These are phyloP conservation scores for Debaryomycetaceae sp. DNA, from an alignment of 1,139 yeast species.

Conservation along the genomic window DNA sequence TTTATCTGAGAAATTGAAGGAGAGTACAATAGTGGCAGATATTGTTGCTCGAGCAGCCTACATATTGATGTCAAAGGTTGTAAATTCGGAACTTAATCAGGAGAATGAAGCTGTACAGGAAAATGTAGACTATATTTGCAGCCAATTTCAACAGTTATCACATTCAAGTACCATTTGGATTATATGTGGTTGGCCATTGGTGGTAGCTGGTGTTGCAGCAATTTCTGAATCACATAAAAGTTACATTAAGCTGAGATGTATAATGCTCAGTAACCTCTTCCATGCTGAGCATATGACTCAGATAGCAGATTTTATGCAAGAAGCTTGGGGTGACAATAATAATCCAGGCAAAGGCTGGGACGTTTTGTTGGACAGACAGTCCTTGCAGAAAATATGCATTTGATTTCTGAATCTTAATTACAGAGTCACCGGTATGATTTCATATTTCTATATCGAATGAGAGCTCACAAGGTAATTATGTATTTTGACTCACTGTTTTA, in stretches of 20 bases:
- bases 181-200: conserved; percentile 4
- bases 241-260: conserved; percentile 1
- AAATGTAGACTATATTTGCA: neutral
- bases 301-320: conserved; percentile 1
- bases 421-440: too few relatives aligned
- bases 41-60: conserved; percentile 2
- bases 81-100: neutral
- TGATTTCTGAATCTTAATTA: too few relatives aligned
- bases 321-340: conserved; percentile 2
- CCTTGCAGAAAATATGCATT: neutral
- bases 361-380: conserved; percentile 1
- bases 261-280: conserved; percentile 1
- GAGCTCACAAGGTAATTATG: too few relatives aligned
- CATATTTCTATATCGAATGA: too few relatives aligned
- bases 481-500: too few relatives aligned
- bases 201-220: conserved; percentile 2
- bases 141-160: conserved; percentile 1
- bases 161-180: conserved; percentile 1
- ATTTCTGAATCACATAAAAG: neutral
- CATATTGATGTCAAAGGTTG: conserved; percentile 2
- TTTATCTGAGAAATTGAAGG: conserved; percentile 1
- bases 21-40: conserved; percentile 4
- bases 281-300: conserved; percentile 4
- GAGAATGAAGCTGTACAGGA: conserved; percentile 1
- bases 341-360: conserved; percentile 2